phyloP scores from a whole-genome alignment of 345 rosid species.

The Turnera subulata region DNA sequence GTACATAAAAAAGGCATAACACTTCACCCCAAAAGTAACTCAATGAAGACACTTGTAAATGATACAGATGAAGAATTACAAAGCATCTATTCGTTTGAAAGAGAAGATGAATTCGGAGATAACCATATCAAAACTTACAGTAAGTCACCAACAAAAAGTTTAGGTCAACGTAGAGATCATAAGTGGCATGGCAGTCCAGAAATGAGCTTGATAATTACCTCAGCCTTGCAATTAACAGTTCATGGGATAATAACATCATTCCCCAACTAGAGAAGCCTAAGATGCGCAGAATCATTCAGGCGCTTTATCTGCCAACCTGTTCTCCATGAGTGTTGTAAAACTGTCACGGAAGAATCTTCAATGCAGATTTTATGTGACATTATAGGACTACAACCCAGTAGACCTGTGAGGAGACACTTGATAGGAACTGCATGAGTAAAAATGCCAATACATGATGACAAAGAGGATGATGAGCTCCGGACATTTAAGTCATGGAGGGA shows the following conservation, averaged over 20 bases:
- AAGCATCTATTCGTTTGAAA: too few relatives aligned
- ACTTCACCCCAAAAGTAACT: too few relatives aligned
- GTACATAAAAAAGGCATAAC: too few relatives aligned
- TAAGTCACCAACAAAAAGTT: too few relatives aligned
- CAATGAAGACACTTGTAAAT: too few relatives aligned
- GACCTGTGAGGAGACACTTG: constrained; percentile 78
- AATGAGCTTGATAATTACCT: too few relatives aligned
- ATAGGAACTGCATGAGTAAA: constrained; percentile 82
- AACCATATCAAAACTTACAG: too few relatives aligned
- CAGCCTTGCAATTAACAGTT: too few relatives aligned
- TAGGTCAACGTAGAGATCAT: too few relatives aligned
- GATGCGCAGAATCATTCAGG: constrained; percentile 78
- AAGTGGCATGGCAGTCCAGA: too few relatives aligned
- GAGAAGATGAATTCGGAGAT: too few relatives aligned
- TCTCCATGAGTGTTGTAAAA: constrained; percentile 75
- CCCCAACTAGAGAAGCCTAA: constrained; percentile 66
- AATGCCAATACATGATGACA: constrained; percentile 54
- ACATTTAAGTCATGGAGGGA: constrained; percentile 38
- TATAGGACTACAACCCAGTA: constrained; percentile 74
- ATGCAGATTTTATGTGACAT: constrained; percentile 71
- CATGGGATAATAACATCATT: not conserved
- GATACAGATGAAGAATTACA: too few relatives aligned
- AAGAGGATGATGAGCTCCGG: constrained; percentile 44
- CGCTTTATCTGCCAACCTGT: constrained; percentile 94
- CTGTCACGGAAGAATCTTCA: constrained; percentile 88